Percentiles rank a stretch among this genome's conserved stretches.
phyloP scores from a whole-genome alignment of 768 basidiomycete species.

The Chalciporus pseudorubinellus region DNA sequence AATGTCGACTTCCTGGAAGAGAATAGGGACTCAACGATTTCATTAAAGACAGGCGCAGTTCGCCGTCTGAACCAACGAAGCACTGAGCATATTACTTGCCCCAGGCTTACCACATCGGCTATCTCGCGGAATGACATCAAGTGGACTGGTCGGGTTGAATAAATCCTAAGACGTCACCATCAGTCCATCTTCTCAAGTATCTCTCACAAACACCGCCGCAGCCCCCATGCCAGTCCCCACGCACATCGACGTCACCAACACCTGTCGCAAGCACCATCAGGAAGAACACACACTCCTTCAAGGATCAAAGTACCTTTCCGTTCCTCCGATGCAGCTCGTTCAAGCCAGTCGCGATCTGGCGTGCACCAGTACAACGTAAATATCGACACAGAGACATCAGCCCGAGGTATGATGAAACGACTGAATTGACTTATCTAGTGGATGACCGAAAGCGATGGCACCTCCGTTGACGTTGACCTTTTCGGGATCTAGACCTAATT shows the following conservation, averaged over 20 bases:
- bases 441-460: conserved; percentile 84
- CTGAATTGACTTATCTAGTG: conserved; percentile 59
- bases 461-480: conserved; percentile 90
- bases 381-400: conserved; percentile 15
- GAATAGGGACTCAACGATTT: too few relatives aligned
- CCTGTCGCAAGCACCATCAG: conserved; percentile 36
- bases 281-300: not conserved
- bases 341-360: conserved; percentile 83
- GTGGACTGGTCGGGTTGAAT: too few relatives aligned
- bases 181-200: conserved; percentile 23
- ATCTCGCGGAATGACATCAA: too few relatives aligned
- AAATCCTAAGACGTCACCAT: not conserved
- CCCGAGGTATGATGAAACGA: not conserved
- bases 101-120: too few relatives aligned
- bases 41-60: too few relatives aligned
- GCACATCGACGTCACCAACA: conserved; percentile 88
- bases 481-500: conserved; percentile 57
- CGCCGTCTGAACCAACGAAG: too few relatives aligned
- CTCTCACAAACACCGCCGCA: conserved; percentile 68
- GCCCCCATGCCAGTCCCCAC: conserved; percentile 93
- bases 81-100: too few relatives aligned
- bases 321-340: conserved; percentile 66
- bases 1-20: too few relatives aligned
- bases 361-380: conserved; percentile 76
- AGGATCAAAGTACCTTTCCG: conserved; percentile 49